These are phyloP conservation scores for Raffaelea arxii DNA, from an alignment of 2,329 filamentous ascomycete species.

Conservation along the genomic window DNA sequence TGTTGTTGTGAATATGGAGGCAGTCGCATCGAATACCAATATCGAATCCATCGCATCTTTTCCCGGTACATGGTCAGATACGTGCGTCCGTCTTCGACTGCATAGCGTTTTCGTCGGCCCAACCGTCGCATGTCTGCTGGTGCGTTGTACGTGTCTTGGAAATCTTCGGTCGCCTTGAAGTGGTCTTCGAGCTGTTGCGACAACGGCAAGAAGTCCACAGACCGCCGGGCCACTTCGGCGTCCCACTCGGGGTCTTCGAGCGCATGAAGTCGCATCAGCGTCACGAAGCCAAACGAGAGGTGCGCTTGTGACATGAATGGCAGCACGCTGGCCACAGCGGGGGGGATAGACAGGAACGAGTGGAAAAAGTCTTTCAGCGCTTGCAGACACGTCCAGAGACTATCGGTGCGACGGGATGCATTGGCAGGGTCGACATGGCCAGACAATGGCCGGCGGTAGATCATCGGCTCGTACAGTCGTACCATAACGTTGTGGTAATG, in stretches of 20 bases:
- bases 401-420: constrained; percentile 21
- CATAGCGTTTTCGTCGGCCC: constrained; percentile 12
- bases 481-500: constrained; percentile 23
- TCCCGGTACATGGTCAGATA: constrained; percentile 22
- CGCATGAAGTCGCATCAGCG: constrained; percentile 24
- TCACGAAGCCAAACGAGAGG: constrained; percentile 25
- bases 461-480: constrained; percentile 28
- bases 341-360: constrained; percentile 17
- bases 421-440: constrained; percentile 6
- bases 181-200: constrained; percentile 19
- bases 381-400: constrained; percentile 27
- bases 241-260: constrained; percentile 28
- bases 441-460: constrained; percentile 17
- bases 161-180: constrained; percentile 14
- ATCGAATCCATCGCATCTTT: constrained; percentile 28
- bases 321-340: constrained; percentile 17
- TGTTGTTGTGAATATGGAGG: not conserved
- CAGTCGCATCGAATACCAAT: constrained; percentile 23
- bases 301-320: constrained; percentile 21
- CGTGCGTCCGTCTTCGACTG: constrained; percentile 19
- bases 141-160: constrained; percentile 13
- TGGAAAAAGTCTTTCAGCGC: constrained; percentile 18
- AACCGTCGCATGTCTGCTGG: not conserved
- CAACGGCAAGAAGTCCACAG: constrained; percentile 22
- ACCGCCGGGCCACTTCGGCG: constrained; percentile 19